A percentile compares a stretch with the other conserved stretches of the same genome.
These are phyloP conservation scores for Quambalaria eucalypti DNA, from an alignment of 1,284 basidiomycete genomes.

Conservation along the genomic window DNA sequence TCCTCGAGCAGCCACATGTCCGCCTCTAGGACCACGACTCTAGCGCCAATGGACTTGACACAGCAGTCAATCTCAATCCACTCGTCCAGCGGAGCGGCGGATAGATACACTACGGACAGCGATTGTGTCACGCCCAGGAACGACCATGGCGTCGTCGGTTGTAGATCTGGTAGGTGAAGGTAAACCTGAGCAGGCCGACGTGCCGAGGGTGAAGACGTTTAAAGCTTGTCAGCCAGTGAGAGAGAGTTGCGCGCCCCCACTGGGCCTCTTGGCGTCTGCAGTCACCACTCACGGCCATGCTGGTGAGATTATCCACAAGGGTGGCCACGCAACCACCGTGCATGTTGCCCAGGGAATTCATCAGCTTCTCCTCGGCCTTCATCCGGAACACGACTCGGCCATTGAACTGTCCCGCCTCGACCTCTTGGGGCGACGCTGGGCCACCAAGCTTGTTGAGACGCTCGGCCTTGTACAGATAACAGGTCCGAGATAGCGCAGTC, in stretches of 20 bases:
- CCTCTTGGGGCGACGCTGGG: neutral
- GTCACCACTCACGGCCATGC: constrained; percentile 12
- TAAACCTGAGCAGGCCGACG: constrained; percentile 6
- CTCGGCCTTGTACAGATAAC: neutral
- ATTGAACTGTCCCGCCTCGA: constrained; percentile 1
- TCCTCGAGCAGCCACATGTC: constrained; percentile 29
- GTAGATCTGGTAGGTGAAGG: constrained; percentile 22
- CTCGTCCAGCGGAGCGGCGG: constrained; percentile 23
- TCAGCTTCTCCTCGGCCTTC: constrained; percentile 26
- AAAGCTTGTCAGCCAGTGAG: neutral
- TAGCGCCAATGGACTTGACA: constrained; percentile 22
- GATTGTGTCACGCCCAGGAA: constrained; percentile 41
- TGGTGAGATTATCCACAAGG: constrained; percentile 28
- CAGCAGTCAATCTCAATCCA: constrained; percentile 37
- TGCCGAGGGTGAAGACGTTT: neutral
- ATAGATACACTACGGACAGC: constrained; percentile 34
- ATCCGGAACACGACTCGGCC: constrained; percentile 20
- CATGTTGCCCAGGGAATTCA: constrained; percentile 30
- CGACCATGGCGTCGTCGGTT: constrained; percentile 25
- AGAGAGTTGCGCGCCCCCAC: neutral
- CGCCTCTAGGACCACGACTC: constrained; percentile 17
- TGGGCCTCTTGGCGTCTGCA: neutral
- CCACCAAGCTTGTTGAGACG: neutral
- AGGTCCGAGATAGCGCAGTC: neutral
- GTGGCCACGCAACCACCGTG: constrained; percentile 33